Conservation (phyloP, 768 basidiomycete species). For the Mycena chlorophos region DNA sequence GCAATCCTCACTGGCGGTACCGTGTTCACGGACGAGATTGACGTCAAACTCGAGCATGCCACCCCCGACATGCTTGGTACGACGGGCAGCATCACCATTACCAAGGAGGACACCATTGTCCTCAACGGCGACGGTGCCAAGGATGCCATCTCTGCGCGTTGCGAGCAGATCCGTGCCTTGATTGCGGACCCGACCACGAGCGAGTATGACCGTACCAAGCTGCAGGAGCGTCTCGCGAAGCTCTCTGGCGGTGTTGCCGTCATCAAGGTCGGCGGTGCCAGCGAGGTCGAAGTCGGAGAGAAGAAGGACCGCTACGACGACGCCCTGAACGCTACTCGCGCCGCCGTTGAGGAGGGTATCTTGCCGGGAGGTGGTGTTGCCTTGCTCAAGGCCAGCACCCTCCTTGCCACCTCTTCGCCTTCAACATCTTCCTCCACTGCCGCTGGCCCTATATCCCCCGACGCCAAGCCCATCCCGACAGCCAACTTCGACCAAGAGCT, state of each 20-base stretch:
- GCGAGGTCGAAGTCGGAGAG: slow-evolving; percentile 96
- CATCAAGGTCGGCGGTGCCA: slow-evolving; percentile 93
- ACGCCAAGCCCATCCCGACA: slow-evolving; percentile 70
- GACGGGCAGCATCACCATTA: slow-evolving; percentile 89
- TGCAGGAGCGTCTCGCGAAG: slow-evolving; percentile 97
- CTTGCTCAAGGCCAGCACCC: slow-evolving; percentile 79
- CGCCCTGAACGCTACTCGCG: slow-evolving; percentile 95
- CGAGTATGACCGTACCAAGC: slow-evolving; percentile 92
- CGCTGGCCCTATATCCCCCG: slow-evolving; percentile 47
- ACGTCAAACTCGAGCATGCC: slow-evolving; percentile 94
- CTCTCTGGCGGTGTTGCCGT: slow-evolving; percentile 95
- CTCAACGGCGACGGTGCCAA: slow-evolving; percentile 94
- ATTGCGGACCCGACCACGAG: slow-evolving; percentile 81
- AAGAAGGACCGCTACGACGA: slow-evolving; percentile 99
- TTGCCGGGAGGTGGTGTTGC: slow-evolving; percentile 96
- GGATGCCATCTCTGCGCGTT: slow-evolving; percentile 85
- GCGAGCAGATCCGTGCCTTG: slow-evolving; percentile 91
- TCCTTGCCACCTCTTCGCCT: slow-evolving; percentile 60
- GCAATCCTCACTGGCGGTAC: slow-evolving; percentile 97
- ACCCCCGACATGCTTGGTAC: slow-evolving; percentile 87
- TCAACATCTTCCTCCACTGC: slow-evolving; percentile 47
- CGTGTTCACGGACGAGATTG: slow-evolving; percentile 95
- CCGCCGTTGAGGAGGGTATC: slow-evolving; percentile 98
- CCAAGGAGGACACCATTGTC: slow-evolving; percentile 96
- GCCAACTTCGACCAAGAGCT: slow-evolving; percentile 97